A percentile compares a stretch with the other conserved stretches of the same genome.
These are phyloP conservation scores for Acanthamoeba royreba DNA, from an alignment of 208 protist species.

Conservation along the genomic window DNA sequence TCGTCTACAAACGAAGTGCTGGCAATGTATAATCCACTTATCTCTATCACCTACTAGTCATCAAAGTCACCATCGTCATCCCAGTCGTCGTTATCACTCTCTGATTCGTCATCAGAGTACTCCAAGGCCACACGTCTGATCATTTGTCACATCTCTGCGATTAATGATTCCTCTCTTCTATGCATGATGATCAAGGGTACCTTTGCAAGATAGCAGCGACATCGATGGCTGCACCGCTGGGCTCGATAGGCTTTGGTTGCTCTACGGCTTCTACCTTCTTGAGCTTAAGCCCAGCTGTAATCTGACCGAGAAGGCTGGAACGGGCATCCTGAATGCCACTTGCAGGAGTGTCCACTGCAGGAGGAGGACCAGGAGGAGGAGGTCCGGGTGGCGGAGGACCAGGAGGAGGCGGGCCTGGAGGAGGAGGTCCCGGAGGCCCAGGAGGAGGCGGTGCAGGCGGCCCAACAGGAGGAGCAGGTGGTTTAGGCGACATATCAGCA, in stretches of 20 bases:
- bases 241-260: background rate
- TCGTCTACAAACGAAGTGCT: too few species aligned
- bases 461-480: background rate
- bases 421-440: background rate
- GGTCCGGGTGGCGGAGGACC: background rate
- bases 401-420: background rate
- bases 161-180: background rate
- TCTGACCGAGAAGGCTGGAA: background rate
- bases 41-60: too few species aligned
- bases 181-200: background rate
- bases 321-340: background rate
- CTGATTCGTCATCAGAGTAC: constrained; percentile 14
- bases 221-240: background rate
- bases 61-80: constrained; percentile 57
- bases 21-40: too few species aligned
- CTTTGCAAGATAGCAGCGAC: constrained; percentile 44
- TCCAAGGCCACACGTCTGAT: constrained; percentile 58
- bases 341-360: background rate
- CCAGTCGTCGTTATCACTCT: constrained; percentile 24
- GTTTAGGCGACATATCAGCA: background rate
- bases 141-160: background rate
- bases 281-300: constrained; percentile 17
- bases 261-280: background rate
- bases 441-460: background rate
- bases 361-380: background rate